Conservation (phyloP, 2,329 filamentous ascomycete genomes). For the Zasmidium angulare region DNA sequence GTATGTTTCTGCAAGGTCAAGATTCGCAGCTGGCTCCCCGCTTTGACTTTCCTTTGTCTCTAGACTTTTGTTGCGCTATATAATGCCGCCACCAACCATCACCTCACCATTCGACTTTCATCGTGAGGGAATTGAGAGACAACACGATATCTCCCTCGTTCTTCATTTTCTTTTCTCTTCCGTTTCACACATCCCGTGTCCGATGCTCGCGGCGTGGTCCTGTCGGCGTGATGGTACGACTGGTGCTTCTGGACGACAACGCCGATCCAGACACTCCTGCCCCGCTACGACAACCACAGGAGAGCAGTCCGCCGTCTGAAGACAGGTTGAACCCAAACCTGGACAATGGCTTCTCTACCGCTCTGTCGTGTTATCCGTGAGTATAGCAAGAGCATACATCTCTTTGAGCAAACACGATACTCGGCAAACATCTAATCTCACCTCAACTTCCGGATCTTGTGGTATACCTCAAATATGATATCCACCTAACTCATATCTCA, state of each 20-base stretch:
- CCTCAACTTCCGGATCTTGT: constrained; percentile 22
- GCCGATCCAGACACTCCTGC: constrained; percentile 27
- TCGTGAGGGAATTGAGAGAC: background rate
- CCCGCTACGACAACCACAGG: constrained; percentile 21
- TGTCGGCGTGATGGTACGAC: constrained; percentile 41
- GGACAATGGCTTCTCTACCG: constrained; percentile 58
- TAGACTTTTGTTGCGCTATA: background rate
- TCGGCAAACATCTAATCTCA: background rate
- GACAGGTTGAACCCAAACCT: constrained; percentile 52
- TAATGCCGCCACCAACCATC: background rate
- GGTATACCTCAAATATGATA: background rate
- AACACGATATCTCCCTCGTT: background rate
- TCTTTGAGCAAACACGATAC: background rate
- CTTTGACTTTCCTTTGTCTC: background rate
- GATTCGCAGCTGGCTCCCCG: background rate
- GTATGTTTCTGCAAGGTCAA: background rate
- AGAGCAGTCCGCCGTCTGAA: constrained; percentile 18
- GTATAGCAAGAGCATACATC: constrained; percentile 31
- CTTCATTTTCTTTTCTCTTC: background rate
- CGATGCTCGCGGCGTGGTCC: constrained; percentile 16
- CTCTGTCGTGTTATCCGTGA: constrained; percentile 69
- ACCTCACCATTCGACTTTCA: background rate
- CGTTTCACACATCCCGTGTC: background rate
- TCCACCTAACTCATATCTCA: constrained; percentile 10
- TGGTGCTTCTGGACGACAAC: constrained; percentile 46